phyloP scores from a whole-genome alignment of 2,329 filamentous ascomycete species.

The Cladosporium sp. region DNA sequence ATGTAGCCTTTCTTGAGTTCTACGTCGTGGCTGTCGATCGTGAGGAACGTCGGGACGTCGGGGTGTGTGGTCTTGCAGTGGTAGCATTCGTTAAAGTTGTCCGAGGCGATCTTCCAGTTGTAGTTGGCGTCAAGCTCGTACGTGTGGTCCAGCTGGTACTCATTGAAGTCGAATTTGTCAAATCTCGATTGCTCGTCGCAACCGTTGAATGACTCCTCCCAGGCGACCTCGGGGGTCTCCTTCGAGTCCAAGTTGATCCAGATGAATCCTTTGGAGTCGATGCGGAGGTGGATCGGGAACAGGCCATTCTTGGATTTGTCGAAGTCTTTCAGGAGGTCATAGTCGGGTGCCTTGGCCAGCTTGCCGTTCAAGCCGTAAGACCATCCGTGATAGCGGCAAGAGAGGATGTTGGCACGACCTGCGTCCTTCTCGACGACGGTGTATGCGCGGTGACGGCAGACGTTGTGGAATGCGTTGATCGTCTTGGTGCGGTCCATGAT shows the following conservation, averaged over 20 bases:
- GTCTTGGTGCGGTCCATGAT: conserved; percentile 19
- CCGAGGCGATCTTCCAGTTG: conserved; percentile 57
- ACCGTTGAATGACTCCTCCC: conserved; percentile 49
- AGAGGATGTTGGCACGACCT: conserved; percentile 50
- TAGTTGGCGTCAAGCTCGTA: conserved; percentile 53
- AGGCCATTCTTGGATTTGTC: conserved; percentile 52
- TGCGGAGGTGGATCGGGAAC: conserved; percentile 48
- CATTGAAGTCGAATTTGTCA: conserved; percentile 44
- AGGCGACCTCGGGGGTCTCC: conserved; percentile 44
- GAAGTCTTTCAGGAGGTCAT: conserved; percentile 52
- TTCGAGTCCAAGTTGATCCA: conserved; percentile 50
- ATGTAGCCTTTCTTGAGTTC: conserved; percentile 47
- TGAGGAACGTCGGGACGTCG: conserved; percentile 51
- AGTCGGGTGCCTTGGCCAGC: conserved; percentile 57
- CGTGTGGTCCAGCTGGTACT: conserved; percentile 54
- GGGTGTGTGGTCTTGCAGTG: conserved; percentile 57
- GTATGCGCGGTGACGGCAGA: conserved; percentile 50
- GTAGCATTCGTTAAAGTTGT: conserved; percentile 64
- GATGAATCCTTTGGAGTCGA: conserved; percentile 51
- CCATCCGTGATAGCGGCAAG: conserved; percentile 61
- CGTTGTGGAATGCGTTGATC: conserved; percentile 40
- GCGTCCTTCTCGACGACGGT: conserved; percentile 50
- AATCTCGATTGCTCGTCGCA: conserved; percentile 45
- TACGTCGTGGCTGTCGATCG: conserved; percentile 52
- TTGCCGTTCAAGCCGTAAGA: conserved; percentile 55